Conservation (phyloP, 306 rosid species). For the Gynostemma pentaphyllum region DNA sequence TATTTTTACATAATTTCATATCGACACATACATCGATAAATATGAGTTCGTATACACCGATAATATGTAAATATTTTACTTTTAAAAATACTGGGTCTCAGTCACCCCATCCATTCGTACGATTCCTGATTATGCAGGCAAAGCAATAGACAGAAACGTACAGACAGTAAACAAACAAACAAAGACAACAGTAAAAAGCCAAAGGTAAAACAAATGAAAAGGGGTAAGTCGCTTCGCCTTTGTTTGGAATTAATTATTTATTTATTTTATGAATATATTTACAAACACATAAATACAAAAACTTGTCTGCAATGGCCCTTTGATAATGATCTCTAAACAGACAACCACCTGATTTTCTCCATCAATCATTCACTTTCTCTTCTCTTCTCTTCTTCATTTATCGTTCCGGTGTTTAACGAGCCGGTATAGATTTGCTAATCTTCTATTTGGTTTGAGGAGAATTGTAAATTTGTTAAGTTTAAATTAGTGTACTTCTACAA, state of each 20-base stretch:
- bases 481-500: too few relatives aligned
- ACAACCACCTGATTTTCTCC: constrained; percentile 4
- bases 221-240: neutral
- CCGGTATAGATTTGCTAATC: too few relatives aligned
- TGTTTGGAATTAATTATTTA: constrained; percentile 5
- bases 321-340: neutral
- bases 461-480: too few relatives aligned
- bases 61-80: too few relatives aligned
- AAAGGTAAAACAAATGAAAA: neutral
- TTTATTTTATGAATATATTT: neutral
- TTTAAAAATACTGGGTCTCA: too few relatives aligned
- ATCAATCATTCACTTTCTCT: neutral
- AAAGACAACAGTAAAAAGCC: neutral
- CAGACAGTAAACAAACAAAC: neutral
- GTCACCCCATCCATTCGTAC: neutral
- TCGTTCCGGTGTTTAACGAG: too few relatives aligned
- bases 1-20: too few relatives aligned
- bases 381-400: too few relatives aligned
- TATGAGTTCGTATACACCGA: too few relatives aligned
- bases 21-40: too few relatives aligned
- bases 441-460: too few relatives aligned
- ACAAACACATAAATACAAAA: neutral
- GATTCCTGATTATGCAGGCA: constrained; percentile 2
- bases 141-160: neutral
- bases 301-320: neutral